Base-by-base conservation (phyloP, 345 rosid species). In the Litchi chinensis region DNA sequence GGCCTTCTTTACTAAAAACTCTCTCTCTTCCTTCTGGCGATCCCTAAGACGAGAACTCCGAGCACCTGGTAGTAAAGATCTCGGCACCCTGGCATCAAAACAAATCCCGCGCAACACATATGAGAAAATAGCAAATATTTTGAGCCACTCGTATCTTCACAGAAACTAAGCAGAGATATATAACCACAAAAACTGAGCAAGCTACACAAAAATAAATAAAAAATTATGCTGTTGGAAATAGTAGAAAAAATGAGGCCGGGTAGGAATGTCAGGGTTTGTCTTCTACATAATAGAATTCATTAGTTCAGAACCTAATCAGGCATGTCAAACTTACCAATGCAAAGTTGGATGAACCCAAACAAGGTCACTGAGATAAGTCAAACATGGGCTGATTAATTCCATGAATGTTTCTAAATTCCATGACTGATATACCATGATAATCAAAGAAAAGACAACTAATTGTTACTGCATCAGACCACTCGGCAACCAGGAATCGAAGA, bases 11-110 rank as follows among this genome's bases (percentile, higher is more conserved):
- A 97, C 97, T 65, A 91, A 89, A 76, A 90, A 77, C 88, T 97
- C 99, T 79, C 98, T 89, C 76, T 92, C 97, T 86, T 94, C 98
- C 86, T 88, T 93, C 68, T 82, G 93, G 71, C 98, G 97, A 83
- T 94, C 98, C 86, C 98, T 93, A 69, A 92, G 86, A 41, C 99
- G 93, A 81, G 99, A 97, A 90, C 91, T 91, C 70, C 98, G 97
- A 77, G 92, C 96, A 75, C 99, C 99, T 70, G 98, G 98, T 70
- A 97, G 86, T 73, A 97, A 79, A 81, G 98, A 92, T 79, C 94
- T 90, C 68, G 99, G 99, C 85, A 97, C 96, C 82, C 99, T 97
- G 92, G 68, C 70, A 83, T 77, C 63, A 78, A 32, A 68, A 66
- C 60, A 82, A 75, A 78, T 56, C 74, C 63, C 80, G 67, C 43